These are phyloP conservation scores for Phaffia rhodozyma DNA, from an alignment of 1,284 basidiomycete genomes.

Conservation along the genomic window DNA sequence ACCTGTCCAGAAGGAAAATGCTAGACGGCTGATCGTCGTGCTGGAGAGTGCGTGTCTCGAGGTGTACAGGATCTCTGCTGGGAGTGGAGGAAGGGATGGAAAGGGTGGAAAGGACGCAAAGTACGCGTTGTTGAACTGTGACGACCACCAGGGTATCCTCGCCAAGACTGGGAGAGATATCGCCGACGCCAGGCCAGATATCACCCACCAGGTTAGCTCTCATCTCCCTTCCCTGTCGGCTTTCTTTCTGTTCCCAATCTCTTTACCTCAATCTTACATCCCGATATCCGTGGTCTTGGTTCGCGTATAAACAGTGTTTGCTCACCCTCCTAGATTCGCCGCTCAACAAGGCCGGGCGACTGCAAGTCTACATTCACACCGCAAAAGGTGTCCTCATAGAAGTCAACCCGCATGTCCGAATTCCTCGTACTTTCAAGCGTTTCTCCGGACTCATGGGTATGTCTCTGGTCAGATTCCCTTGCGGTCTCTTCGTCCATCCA, in stretches of 20 bases:
- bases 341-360: conserved; percentile 88
- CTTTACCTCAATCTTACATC: background rate
- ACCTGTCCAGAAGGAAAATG: conserved; percentile 44
- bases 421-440: conserved; percentile 95
- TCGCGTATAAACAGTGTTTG: conserved; percentile 54
- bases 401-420: conserved; percentile 94
- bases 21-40: conserved; percentile 73
- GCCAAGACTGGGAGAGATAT: conserved; percentile 97
- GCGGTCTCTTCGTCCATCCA: background rate
- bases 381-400: conserved; percentile 94
- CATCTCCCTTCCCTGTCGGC: conserved; percentile 1
- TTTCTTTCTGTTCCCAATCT: background rate
- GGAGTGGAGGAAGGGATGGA: conserved; percentile 38
- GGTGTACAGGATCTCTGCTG: conserved; percentile 71
- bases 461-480: conserved; percentile 25
- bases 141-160: conserved; percentile 96
- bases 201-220: conserved; percentile 80
- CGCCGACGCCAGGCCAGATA: conserved; percentile 93
- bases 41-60: conserved; percentile 90
- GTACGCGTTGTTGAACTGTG: conserved; percentile 94
- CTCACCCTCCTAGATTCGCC: conserved; percentile 95
- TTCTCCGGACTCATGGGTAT: conserved; percentile 96
- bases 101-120: conserved; percentile 61
- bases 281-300: background rate
- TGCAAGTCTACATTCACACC: conserved; percentile 98